Evolutionary conservation across 768 basidiomycete species (phyloP), one percentile per base, ranked within the genome.

Genomic region (Termitomyces sp.): DNA sequence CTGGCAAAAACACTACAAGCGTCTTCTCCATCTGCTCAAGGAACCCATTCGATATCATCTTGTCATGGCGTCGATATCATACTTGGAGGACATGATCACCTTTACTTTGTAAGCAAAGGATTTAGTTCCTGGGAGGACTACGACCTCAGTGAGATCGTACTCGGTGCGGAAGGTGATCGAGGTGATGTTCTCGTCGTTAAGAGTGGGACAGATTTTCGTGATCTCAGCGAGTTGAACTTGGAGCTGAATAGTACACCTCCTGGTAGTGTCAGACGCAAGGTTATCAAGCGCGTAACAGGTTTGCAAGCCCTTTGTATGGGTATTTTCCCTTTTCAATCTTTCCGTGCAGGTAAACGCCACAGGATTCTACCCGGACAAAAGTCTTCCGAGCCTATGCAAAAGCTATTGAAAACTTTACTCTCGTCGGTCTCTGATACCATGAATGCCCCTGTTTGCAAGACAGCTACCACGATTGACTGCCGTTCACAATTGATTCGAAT

Each of bases 181-280:
- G 89, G 89, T 4, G 84, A 89, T 49, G 75, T 89, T 31, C 74
- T 92, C 20, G 76, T 89, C 20, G 74, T 94, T 59, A 95, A 95
- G 71, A 93, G 90, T 65, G 94, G 94, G 8, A 90, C 87, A 2
- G 92, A 96, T 71, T 96, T 96, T 67, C 82, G 89, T 37, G 92
- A 95, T 61, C 73, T 95, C 34, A 92, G 90, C 52, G 89, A 91
- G 59, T 73, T 94, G 44, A 76, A 71, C 0, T 71, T 96, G 22
- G 83, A 84, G 56, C 72, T 95, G 14, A 72, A 75, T 27, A 72
- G 82, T 50, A 78, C 86, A 1, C 80, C 88, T 1, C 67, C 75
- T 31, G 86, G 84, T 1, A 87, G 85, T 63, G 71, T 89, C 12
- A 78, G 94, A 60, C 76, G 68, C 44, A 86, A 84, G 64, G 72